Evolutionary conservation across 2,329 filamentous ascomycete species (phyloP).

Genomic region (Fusarium incarnatum): DNA sequence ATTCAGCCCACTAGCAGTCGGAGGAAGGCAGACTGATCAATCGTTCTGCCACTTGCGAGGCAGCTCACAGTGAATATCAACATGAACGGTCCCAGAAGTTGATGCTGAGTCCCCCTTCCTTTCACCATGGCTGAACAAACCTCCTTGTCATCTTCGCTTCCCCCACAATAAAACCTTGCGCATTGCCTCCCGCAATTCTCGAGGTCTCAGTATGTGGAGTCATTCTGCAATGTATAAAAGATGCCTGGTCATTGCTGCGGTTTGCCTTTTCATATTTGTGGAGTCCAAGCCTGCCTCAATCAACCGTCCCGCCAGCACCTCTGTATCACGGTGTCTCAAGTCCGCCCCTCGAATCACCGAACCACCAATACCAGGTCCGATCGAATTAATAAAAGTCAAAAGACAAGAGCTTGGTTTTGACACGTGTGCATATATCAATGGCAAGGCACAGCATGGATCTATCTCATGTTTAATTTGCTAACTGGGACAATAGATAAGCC

Average conservation of each 20-base stretch:
- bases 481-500: fast-evolving
- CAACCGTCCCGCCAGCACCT: fast-evolving
- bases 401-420: fast-evolving
- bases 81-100: fast-evolving
- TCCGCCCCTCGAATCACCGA: background rate
- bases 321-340: fast-evolving
- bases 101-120: too few relatives aligned
- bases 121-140: fast-evolving
- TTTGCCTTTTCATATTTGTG: fast-evolving
- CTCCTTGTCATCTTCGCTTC: fast-evolving
- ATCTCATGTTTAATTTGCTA: fast-evolving
- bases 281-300: background rate
- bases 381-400: fast-evolving
- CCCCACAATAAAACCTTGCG: too few relatives aligned
- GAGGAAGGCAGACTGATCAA: fast-evolving
- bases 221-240: fast-evolving
- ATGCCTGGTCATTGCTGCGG: fast-evolving
- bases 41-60: background rate
- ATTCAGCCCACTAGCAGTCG: too few relatives aligned
- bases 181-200: too few relatives aligned
- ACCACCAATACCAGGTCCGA: fast-evolving
- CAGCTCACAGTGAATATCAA: fast-evolving
- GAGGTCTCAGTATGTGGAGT: too few relatives aligned
- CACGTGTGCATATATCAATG: background rate
- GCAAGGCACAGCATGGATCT: fast-evolving